A percentile compares a stretch with the other conserved stretches of the same genome.
phyloP scores from a whole-genome alignment of 768 basidiomycete species.

The Thelephora aurantiotincta region DNA sequence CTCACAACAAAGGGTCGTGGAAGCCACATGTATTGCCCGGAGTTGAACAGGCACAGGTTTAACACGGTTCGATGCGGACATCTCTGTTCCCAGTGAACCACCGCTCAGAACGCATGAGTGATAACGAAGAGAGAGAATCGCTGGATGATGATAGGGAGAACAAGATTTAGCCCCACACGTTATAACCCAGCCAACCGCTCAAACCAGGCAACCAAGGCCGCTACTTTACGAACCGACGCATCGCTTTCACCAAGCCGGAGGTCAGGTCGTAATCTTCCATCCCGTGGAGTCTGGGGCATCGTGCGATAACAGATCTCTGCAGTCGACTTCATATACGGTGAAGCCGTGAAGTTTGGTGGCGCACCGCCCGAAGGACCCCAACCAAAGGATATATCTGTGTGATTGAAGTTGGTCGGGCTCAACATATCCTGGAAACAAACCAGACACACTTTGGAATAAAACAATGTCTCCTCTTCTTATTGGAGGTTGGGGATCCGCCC shows the following conservation, averaged over 20 bases:
- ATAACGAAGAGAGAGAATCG: no score
- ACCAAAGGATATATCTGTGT: conserved; percentile 36
- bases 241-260: conserved; percentile 58
- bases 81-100: no score
- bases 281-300: conserved; percentile 48
- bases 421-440: conserved; percentile 6
- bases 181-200: conserved; percentile 53
- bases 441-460: conserved; percentile 46
- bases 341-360: conserved; percentile 46
- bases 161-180: no score
- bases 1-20: no score
- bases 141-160: no score
- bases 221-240: conserved; percentile 51
- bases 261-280: conserved; percentile 54
- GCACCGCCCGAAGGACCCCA: conserved; percentile 8
- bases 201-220: conserved; percentile 56
- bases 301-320: conserved; percentile 68
- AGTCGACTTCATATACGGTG: conserved; percentile 46
- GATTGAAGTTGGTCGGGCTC: not conserved
- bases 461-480: conserved; percentile 62
- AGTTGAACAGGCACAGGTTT: no score
- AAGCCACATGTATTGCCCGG: no score
- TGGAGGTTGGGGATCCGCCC: conserved; percentile 18
- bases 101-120: no score
- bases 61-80: no score